These are phyloP conservation scores for Podospora pseudopauciseta DNA, from an alignment of 495 filamentous ascomycete species.

Conservation along the genomic window DNA sequence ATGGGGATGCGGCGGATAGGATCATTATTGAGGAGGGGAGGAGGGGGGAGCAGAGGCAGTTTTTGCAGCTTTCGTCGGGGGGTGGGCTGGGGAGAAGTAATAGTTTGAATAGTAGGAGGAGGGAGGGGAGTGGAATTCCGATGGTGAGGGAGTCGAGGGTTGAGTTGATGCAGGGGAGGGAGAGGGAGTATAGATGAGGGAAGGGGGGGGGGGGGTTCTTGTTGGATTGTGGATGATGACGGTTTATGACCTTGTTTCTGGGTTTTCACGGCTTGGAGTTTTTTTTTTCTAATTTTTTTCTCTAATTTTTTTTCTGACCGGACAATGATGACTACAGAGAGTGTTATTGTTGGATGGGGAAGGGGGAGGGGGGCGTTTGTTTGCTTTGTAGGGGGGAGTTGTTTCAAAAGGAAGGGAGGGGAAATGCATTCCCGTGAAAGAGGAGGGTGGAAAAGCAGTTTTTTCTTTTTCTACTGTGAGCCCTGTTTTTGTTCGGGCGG, in stretches of 20 bases:
- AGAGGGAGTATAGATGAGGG: background rate
- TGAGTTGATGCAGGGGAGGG: background rate
- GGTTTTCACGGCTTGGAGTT: background rate
- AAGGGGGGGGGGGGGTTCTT: background rate
- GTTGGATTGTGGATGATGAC: background rate
- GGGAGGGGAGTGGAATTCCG: background rate
- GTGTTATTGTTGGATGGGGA: background rate
- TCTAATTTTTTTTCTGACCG: background rate
- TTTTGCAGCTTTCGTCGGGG: background rate
- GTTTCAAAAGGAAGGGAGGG: background rate
- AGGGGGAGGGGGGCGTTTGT: background rate
- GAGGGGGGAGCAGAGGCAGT: background rate
- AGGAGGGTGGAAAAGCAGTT: background rate
- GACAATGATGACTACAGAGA: background rate
- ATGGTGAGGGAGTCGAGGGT: background rate
- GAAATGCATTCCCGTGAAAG: background rate
- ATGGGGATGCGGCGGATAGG: background rate
- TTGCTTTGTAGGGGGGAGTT: background rate
- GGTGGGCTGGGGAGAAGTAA: background rate
- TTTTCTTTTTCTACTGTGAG: background rate
- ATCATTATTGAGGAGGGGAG: background rate
- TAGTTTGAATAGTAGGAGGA: background rate
- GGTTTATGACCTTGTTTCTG: background rate
- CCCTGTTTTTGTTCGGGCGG: background rate
- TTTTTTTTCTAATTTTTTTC: background rate